These are phyloP conservation scores for Chaetothyriales sp. DNA, from an alignment of 2,329 filamentous ascomycete genomes.

Conservation along the genomic window DNA sequence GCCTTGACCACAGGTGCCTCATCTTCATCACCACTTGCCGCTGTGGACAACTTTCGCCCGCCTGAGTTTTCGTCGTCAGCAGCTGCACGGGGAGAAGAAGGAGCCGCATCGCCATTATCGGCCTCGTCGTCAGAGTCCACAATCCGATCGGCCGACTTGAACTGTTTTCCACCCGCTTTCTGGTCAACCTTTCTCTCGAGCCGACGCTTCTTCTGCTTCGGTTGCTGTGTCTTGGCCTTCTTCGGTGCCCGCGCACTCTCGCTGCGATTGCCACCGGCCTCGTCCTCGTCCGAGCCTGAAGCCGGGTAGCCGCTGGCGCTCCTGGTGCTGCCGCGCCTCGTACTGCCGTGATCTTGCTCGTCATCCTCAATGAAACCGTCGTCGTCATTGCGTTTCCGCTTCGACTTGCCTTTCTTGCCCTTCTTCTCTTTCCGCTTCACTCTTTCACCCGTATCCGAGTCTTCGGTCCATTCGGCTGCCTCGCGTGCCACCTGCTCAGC, in stretches of 20 bases:
- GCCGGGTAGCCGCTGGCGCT: constrained; percentile 12
- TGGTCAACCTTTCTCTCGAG: constrained; percentile 38
- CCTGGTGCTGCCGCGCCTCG: constrained; percentile 9
- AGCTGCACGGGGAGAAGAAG: constrained; percentile 5
- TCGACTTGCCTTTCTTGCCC: constrained; percentile 46
- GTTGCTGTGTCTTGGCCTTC: constrained; percentile 17
- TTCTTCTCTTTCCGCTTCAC: constrained; percentile 55
- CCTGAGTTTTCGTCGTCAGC: constrained; percentile 10
- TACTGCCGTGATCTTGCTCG: constrained; percentile 15
- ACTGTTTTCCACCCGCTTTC: constrained; percentile 32
- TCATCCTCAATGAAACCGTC: constrained; percentile 23
- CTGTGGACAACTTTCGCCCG: constrained; percentile 8
- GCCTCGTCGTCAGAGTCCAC: constrained; percentile 57
- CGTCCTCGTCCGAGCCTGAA: constrained; percentile 13
- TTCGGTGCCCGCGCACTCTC: constrained; percentile 3
- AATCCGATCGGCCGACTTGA: constrained; percentile 72
- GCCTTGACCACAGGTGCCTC: constrained; percentile 9
- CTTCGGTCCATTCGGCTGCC: constrained; percentile 66
- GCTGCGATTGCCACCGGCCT: constrained; percentile 7
- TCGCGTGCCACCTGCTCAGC: constrained; percentile 54
- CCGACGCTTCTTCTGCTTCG: constrained; percentile 44
- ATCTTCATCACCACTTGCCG: constrained; percentile 8
- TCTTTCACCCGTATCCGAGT: constrained; percentile 67
- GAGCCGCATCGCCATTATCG: constrained; percentile 19
- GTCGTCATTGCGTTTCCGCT: constrained; percentile 23